Percentiles rank a stretch among this genome's conserved stretches.
These are phyloP conservation scores for Apiotrichum veenhuisii DNA, from an alignment of 1,284 basidiomycete genomes.

Conservation along the genomic window DNA sequence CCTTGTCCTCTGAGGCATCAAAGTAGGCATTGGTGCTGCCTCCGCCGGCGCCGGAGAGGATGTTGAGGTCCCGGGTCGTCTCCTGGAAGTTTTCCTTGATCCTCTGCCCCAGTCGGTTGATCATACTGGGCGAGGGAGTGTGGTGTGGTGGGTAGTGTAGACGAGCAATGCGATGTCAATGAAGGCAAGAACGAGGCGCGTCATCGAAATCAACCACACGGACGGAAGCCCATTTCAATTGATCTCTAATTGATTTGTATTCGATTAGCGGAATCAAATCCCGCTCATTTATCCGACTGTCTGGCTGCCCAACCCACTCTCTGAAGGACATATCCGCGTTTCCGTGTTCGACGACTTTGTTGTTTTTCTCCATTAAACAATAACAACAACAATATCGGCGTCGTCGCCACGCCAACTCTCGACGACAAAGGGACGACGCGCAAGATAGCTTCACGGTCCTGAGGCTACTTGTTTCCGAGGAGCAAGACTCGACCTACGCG, in stretches of 20 bases:
- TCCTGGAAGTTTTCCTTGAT: slow-evolving; percentile 52
- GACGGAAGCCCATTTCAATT: neutral
- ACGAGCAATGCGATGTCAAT: neutral
- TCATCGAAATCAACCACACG: neutral
- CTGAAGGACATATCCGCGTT: no score
- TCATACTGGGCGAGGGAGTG: slow-evolving; percentile 15
- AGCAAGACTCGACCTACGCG: neutral
- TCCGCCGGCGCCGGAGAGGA: slow-evolving; percentile 36
- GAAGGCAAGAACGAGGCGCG: neutral
- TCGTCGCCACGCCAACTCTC: neutral
- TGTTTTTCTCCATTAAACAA: neutral
- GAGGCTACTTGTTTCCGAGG: neutral
- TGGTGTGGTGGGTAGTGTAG: neutral
- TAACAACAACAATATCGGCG: neutral
- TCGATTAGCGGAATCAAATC: neutral
- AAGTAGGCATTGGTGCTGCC: slow-evolving; percentile 42
- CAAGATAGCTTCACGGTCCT: neutral
- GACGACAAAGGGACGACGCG: no score
- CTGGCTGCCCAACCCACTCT: no score
- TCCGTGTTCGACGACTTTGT: neutral
- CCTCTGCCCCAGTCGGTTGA: slow-evolving; percentile 48
- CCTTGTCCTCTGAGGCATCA: slow-evolving; percentile 48
- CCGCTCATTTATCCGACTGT: no score
- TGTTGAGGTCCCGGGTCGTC: slow-evolving; percentile 47
- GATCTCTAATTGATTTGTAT: neutral